Evolutionary conservation across 176 grass and related monocot species (phyloP).

Genomic region (Ensete ventricosum): DNA sequence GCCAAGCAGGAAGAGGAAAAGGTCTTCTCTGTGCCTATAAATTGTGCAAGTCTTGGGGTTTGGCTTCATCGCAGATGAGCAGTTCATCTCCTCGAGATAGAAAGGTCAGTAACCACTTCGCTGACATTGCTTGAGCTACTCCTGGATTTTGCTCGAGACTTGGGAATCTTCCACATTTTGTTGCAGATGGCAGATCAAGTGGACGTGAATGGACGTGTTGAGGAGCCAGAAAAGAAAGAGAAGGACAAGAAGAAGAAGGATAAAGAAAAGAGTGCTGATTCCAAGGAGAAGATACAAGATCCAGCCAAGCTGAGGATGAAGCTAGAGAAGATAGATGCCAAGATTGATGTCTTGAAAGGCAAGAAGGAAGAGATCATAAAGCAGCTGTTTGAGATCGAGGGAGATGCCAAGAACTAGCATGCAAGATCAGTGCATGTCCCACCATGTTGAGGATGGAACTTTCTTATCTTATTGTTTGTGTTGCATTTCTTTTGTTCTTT

Average conservation of each 20-base stretch:
- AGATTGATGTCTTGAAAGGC: conserved; percentile 32
- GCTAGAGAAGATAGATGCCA: conserved; percentile 41
- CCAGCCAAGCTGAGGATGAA: conserved; percentile 23
- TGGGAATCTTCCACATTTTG: neutral
- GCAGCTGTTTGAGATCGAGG: conserved; percentile 26
- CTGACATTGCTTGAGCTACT: neutral
- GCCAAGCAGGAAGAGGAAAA: neutral
- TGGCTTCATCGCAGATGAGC: neutral
- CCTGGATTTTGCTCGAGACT: neutral
- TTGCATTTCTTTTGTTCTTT: too few relatives aligned
- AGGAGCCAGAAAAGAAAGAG: conserved; percentile 10
- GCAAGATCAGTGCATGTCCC: too few relatives aligned
- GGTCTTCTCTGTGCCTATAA: neutral
- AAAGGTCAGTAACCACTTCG: neutral
- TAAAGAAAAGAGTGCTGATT: conserved; percentile 12
- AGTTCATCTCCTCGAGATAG: neutral
- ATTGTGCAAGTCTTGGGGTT: neutral
- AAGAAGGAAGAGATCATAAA: conserved; percentile 43
- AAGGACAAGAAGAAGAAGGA: conserved; percentile 35
- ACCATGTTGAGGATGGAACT: too few relatives aligned
- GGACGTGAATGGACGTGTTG: neutral
- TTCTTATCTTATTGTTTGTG: too few relatives aligned
- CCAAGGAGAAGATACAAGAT: neutral
- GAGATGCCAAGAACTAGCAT: neutral
- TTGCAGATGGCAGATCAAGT: neutral